Conservation (phyloP, 345 rosid genomes). For the Gynandropsis gynandra region DNA sequence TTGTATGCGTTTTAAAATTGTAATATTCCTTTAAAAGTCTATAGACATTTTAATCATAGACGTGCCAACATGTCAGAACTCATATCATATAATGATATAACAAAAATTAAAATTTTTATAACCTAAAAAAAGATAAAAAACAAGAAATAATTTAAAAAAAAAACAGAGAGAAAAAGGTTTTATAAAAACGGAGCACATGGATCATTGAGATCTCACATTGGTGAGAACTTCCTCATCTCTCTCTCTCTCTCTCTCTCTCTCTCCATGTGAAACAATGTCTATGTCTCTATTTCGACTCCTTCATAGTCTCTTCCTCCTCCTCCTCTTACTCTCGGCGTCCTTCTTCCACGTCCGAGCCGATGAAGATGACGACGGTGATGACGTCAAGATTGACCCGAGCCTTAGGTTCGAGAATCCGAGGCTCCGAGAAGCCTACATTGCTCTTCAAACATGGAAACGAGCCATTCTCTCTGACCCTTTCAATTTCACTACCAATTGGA, state of each 20-base stretch:
- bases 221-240: conserved; percentile 2
- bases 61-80: no score
- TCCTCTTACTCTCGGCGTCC: conserved; percentile 32
- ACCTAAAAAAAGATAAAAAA: no score
- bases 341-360: conserved; percentile 32
- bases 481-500: conserved; percentile 65
- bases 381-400: conserved; percentile 31
- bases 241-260: conserved; percentile 3
- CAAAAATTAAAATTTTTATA: no score
- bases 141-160: not conserved
- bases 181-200: conserved; percentile 22
- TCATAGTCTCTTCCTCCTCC: conserved; percentile 24
- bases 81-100: no score
- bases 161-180: not conserved
- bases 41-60: no score
- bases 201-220: conserved; percentile 10
- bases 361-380: conserved; percentile 18
- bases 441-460: conserved; percentile 60
- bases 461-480: conserved; percentile 63
- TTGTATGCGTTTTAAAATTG: no score
- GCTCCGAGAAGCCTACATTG: conserved; percentile 59
- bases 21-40: no score
- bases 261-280: conserved; percentile 21
- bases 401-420: conserved; percentile 49
- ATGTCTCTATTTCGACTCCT: no score